These are phyloP conservation scores for Arthrobotrys megalospora DNA, from an alignment of 2,329 filamentous ascomycete species.

Conservation along the genomic window DNA sequence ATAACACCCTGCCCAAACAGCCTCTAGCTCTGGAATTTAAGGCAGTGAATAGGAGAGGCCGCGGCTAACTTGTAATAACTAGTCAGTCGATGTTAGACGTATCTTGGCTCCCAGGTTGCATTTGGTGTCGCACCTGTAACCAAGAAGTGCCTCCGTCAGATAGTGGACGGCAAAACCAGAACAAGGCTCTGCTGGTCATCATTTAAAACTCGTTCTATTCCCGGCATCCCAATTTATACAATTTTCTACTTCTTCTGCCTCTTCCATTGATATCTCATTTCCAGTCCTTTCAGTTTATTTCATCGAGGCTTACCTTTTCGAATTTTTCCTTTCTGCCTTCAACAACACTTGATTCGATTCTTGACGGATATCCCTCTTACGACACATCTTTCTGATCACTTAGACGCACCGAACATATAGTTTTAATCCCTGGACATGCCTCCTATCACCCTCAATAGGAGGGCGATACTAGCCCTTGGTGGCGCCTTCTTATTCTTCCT, in stretches of 20 bases:
- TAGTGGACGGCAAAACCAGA: slow-evolving; percentile 11
- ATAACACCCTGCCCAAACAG: too few species aligned
- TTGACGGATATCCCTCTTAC: slow-evolving; percentile 8
- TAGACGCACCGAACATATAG: neutral
- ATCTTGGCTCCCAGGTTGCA: slow-evolving; percentile 22
- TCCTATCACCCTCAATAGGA: slow-evolving; percentile 54
- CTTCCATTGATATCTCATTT: neutral
- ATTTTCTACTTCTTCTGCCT: slow-evolving; percentile 1
- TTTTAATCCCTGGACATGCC: slow-evolving; percentile 28
- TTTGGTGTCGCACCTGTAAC: slow-evolving; percentile 20
- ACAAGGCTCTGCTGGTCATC: slow-evolving; percentile 8
- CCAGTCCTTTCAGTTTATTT: neutral
- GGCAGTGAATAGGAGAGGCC: neutral
- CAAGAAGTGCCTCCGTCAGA: slow-evolving; percentile 9
- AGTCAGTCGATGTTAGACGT: neutral
- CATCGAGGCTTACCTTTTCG: neutral
- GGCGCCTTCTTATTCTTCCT: slow-evolving; percentile 34
- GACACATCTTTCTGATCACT: neutral
- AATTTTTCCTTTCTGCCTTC: neutral
- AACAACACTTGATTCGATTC: slow-evolving; percentile 10
- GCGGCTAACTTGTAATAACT: neutral
- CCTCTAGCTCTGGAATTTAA: neutral
- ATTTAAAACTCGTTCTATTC: slow-evolving; percentile 26
- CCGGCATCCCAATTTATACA: slow-evolving; percentile 1
- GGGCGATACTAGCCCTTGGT: slow-evolving; percentile 33